Percentiles rank a stretch among this genome's conserved stretches.
Evolutionary conservation across 1,284 basidiomycete species (phyloP).

Genomic region (Crucibulum cyathiforme): DNA sequence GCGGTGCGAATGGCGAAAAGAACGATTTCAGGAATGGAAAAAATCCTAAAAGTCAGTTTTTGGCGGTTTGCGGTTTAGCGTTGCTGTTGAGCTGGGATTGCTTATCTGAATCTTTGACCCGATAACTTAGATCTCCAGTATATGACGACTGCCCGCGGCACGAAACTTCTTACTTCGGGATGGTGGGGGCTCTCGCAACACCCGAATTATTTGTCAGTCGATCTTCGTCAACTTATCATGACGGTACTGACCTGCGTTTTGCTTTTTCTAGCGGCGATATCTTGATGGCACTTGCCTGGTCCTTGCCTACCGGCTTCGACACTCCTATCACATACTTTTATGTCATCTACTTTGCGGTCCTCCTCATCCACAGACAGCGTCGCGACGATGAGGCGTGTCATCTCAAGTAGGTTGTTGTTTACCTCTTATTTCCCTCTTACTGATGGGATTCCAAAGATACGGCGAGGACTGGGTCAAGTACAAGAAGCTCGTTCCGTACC

Average conservation of each 20-base stretch:
- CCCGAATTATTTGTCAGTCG: slow-evolving; percentile 86
- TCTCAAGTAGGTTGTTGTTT: slow-evolving; percentile 67
- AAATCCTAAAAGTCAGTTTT: slow-evolving; percentile 85
- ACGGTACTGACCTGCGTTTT: slow-evolving; percentile 2
- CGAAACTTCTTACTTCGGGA: slow-evolving; percentile 91
- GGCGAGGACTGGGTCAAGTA: slow-evolving; percentile 90
- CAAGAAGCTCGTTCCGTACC: slow-evolving; percentile 82
- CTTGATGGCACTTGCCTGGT: slow-evolving; percentile 94
- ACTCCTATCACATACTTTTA: slow-evolving; percentile 99
- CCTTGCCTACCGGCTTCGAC: slow-evolving; percentile 89
- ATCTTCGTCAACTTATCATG: background rate
- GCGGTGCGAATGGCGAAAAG: slow-evolving; percentile 91
- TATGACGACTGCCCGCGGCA: slow-evolving; percentile 86
- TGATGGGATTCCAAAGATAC: slow-evolving; percentile 66
- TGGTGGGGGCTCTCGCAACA: slow-evolving; percentile 98
- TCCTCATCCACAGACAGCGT: slow-evolving; percentile 90
- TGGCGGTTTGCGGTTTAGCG: no score
- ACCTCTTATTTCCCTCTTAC: background rate
- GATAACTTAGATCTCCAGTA: slow-evolving; percentile 71
- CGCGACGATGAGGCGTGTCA: slow-evolving; percentile 94
- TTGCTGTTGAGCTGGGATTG: no score
- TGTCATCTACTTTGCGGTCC: slow-evolving; percentile 85
- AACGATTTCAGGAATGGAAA: slow-evolving; percentile 92
- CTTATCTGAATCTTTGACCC: background rate
- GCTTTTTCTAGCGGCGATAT: slow-evolving; percentile 71